Evolutionary conservation across 345 rosid species (phyloP), one percentile per base, ranked within the genome.

Genomic region (Reutealis trisperma): DNA sequence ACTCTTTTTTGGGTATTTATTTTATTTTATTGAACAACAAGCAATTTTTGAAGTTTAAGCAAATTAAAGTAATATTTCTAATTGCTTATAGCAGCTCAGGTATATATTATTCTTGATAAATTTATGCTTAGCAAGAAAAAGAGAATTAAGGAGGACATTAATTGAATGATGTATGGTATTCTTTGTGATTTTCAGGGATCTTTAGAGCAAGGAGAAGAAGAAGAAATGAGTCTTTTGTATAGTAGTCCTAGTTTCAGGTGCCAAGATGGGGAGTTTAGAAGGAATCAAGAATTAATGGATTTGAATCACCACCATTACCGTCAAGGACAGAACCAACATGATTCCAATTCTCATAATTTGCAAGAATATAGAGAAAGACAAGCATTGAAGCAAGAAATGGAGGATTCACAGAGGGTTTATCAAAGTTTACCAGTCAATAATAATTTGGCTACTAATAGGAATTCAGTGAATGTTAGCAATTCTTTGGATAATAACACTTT

Each of bases 161-260:
- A 13, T 49, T 34, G 25, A 27, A 63, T 55, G 67, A 63, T 63
- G 65, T 44, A 67, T 67, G 78, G 64, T 55, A 2, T 5, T 44
- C 59, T 27, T 59, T 21, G 67, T 59, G 37, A 30, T 42, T 71
- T 71, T 71, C 81, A 78, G 77, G 77, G 49, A 24, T 59, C 18
- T 3, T 70, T 0, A 37, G 41, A 37, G 5, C 6, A 37, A 37
- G 6, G 5, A 37, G 6, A 32, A 63, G 60, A 70, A 86, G 80
- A 68, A 84, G 79, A 73, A 21, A 89, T 84, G 90, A 86, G 85
- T 70, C 81, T 86, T 70, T 62, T 83, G 72, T 84, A 86, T 64
- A 74, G 85, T 44, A 74, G 85, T 44, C 42, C 81, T 8, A 79
- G 55, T 75, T 82, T 78, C 80, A 83, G 75, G 37, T 70, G 66